These are phyloP conservation scores for Nemania sp. DNA, from an alignment of 2,329 filamentous ascomycete species.

Conservation along the genomic window DNA sequence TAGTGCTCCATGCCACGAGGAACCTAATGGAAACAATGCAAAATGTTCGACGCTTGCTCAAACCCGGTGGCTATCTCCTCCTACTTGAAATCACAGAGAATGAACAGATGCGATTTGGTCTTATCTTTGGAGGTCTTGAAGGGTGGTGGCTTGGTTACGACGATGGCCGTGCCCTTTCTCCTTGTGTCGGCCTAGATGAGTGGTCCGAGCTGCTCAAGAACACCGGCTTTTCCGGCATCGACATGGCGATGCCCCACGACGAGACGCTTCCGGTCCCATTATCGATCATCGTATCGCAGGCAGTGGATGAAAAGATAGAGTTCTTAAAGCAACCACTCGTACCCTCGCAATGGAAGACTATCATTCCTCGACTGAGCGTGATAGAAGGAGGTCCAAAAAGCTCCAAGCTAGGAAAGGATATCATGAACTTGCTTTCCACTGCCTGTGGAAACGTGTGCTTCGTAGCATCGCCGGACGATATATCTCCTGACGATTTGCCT, in stretches of 20 bases:
- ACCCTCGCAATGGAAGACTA: slow-evolving; percentile 4
- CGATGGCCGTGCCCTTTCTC: slow-evolving; percentile 32
- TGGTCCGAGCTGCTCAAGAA: slow-evolving; percentile 14
- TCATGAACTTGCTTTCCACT: background rate
- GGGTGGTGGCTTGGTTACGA: slow-evolving; percentile 46
- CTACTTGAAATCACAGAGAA: slow-evolving; percentile 55
- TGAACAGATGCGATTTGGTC: slow-evolving; percentile 25
- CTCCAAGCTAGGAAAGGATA: background rate
- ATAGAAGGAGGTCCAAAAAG: slow-evolving; percentile 7
- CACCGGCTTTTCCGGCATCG: slow-evolving; percentile 27
- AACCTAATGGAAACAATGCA: slow-evolving; percentile 41
- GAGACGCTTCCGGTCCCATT: slow-evolving; percentile 15
- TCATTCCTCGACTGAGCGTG: slow-evolving; percentile 6
- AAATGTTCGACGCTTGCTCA: slow-evolving; percentile 55
- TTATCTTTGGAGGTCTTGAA: slow-evolving; percentile 46
- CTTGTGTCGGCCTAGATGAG: slow-evolving; percentile 18
- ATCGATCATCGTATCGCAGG: slow-evolving; percentile 24
- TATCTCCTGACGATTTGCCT: background rate
- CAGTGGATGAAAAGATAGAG: slow-evolving; percentile 18
- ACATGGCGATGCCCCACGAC: slow-evolving; percentile 21
- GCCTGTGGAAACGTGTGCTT: background rate
- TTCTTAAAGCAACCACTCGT: slow-evolving; percentile 14
- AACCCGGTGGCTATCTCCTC: slow-evolving; percentile 60
- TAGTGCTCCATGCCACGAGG: slow-evolving; percentile 55
- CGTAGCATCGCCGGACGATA: background rate